Evolutionary conservation across 116 monocot species (phyloP), one percentile per base, ranked within the genome.

Genomic region (Dioscorea cayenensis): DNA sequence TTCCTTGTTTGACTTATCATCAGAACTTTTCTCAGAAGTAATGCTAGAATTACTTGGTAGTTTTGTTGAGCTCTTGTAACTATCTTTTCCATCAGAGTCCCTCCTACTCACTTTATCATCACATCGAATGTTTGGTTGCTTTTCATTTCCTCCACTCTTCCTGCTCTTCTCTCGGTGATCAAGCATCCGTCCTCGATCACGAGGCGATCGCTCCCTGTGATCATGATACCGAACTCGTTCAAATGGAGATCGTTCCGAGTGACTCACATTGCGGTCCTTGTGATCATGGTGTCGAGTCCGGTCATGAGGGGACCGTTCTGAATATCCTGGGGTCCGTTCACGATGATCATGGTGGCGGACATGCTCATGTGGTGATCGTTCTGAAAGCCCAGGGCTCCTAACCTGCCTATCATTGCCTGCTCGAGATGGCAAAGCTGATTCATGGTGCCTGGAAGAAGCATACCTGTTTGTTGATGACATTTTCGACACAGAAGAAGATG

Each of bases 131-230:
- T 28, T 75, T 60, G 74, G 73, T 52, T 77, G 81, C 69, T 77
- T 88, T 43, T 88, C 95, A 61, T 52, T 61, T 1, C 51, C 69
- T 62, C 62, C 75, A 29, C 65, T 79, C 69, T 75, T 82, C 67
- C 73, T 79, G 70, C 20, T 36, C n/a, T 58, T 66, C 36, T 91
- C 88, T 37, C 73, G 83, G 25, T 60, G 36, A 71, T 78, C 75
- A 29, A 55, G 18, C 49, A 68, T 3, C 21, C 69, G 77, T 1
- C 75, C 37, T 0, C 68, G 74, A 28, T 85, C 77, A 67, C 72
- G 71, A 27, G 85, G 80, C 37, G 90, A 76, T 70, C 69, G 80
- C 25, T 94, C 84, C 71, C 78, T 87, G 28, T 72, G 64, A 66
- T 81, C 81, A 68, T 67, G 76, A 59, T 64, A 81, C 14, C 67